Evolutionary conservation across 768 basidiomycete species (phyloP), one percentile per base, ranked within the genome.

Genomic region (Russula olivacea): DNA sequence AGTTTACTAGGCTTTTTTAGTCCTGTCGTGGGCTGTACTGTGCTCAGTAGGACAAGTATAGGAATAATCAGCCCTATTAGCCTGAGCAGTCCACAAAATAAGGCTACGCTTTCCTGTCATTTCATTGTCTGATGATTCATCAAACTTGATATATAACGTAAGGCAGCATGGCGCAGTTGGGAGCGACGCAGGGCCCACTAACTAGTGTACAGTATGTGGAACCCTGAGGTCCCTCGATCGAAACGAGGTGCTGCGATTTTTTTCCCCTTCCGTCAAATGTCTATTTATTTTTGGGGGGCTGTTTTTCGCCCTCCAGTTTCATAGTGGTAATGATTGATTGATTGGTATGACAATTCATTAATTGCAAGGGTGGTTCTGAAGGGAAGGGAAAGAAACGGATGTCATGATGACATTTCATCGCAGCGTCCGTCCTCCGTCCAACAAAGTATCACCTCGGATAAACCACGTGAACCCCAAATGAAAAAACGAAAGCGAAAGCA

Each of bases 191-290:
- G 58, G 63, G 63, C 70, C 72, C 71, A 66, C 70, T n/a, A n/a
- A 72, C 61, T 71, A n/a, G n/a, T n/a, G n/a, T n/a, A n/a, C 47
- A 60, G 66, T 70, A 34, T 15, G 41, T 43, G 60, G 54, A 66
- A 71, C 71, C 71, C 71, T 65, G 71, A 71, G 70, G 71, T 71
- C 71, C 62, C 71, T 72, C 61, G 71, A 71, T 71, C 71, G 71
- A 71, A 71, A 71, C 71, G 64, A 71, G 71, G 68, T 71, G 70
- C 67, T 71, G 70, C 70, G 72, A 71, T 23, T 53, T 57, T 48
- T 65, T n/a, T n/a, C n/a, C 25, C 4, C 3, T 49, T 28, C 1
- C 14, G 1, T 9, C 48, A 25, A 25, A 0, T 25, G 2, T 7
- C 7, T 25, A 7, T 48, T 23, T 48, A 7, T 12, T 40, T 40